Conservation (phyloP, 768 basidiomycete species). For the Pulveroboletus sp. region DNA sequence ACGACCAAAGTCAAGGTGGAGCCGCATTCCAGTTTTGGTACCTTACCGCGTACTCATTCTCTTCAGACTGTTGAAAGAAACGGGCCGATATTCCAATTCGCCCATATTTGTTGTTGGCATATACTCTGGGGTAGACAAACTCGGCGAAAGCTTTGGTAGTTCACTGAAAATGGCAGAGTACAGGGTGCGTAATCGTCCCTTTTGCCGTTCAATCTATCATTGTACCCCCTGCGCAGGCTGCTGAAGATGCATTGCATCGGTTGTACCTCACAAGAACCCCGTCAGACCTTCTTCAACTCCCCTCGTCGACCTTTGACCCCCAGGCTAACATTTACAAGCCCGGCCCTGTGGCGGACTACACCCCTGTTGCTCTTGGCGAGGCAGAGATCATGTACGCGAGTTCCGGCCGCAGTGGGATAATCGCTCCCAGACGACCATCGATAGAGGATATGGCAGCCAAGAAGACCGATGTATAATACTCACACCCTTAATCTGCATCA, state of each 20-base stretch:
- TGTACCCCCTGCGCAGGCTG: slow-evolving; percentile 48
- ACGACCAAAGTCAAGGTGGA: slow-evolving; percentile 65
- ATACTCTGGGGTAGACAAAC: slow-evolving; percentile 76
- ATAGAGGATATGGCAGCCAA: slow-evolving; percentile 20
- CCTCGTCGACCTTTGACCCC: slow-evolving; percentile 71
- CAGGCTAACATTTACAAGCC: slow-evolving; percentile 52
- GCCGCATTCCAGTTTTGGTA: not conserved
- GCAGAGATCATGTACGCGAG: slow-evolving; percentile 70
- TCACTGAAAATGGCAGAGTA: slow-evolving; percentile 95
- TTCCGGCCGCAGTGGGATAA: slow-evolving; percentile 51
- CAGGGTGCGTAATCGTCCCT: slow-evolving; percentile 50
- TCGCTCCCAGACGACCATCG: slow-evolving; percentile 31
- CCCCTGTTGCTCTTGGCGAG: slow-evolving; percentile 52
- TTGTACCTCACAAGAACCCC: slow-evolving; percentile 82
- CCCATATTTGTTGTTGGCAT: slow-evolving; percentile 97
- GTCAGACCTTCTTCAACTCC: slow-evolving; percentile 62
- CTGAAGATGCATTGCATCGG: slow-evolving; percentile 80
- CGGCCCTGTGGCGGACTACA: slow-evolving; percentile 46
- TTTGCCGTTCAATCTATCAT: not conserved
- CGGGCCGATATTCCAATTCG: slow-evolving; percentile 85
- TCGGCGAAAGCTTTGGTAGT: slow-evolving; percentile 93
- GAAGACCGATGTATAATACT: slow-evolving; percentile 28
- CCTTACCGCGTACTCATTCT: not conserved
- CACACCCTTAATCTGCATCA: slow-evolving; percentile 24
- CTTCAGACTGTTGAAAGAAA: slow-evolving; percentile 81